Conservation (phyloP, 257 asterid genomes). For the Nicotiana knightiana region DNA sequence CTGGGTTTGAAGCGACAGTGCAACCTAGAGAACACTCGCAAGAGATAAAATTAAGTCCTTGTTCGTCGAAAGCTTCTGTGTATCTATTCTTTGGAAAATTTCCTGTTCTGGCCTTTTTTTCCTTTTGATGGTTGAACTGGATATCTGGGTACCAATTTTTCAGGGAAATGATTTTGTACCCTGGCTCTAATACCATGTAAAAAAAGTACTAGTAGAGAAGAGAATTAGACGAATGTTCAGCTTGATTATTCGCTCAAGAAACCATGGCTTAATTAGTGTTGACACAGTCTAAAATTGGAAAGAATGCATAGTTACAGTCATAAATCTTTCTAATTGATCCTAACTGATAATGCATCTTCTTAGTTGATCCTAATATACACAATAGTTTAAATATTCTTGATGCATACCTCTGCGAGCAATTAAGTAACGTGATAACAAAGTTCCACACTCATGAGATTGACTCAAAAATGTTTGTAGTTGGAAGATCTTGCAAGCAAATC, state of each 20-base stretch:
- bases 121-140: too few species aligned
- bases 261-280: background rate
- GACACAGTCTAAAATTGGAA: background rate
- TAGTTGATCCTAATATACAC: background rate
- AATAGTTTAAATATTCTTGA: background rate
- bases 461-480: constrained; percentile 36
- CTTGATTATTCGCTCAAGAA: background rate
- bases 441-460: background rate
- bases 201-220: background rate
- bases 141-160: background rate
- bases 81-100: too few species aligned
- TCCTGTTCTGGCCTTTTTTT: too few species aligned
- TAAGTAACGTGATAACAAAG: background rate
- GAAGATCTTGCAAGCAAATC: constrained; percentile 64
- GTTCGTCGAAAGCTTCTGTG: too few species aligned
- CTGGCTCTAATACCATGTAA: background rate
- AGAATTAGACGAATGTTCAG: background rate
- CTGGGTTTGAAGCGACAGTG: too few species aligned
- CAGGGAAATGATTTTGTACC: background rate
- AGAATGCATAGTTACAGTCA: background rate
- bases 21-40: too few species aligned
- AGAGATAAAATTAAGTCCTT: too few species aligned
- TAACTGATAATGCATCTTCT: background rate
- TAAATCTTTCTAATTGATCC: background rate
- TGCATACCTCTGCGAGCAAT: background rate